These are phyloP conservation scores for Rhizophagus prolifer DNA, from an alignment of 192 early-diverging fungal species.

Conservation along the genomic window DNA sequence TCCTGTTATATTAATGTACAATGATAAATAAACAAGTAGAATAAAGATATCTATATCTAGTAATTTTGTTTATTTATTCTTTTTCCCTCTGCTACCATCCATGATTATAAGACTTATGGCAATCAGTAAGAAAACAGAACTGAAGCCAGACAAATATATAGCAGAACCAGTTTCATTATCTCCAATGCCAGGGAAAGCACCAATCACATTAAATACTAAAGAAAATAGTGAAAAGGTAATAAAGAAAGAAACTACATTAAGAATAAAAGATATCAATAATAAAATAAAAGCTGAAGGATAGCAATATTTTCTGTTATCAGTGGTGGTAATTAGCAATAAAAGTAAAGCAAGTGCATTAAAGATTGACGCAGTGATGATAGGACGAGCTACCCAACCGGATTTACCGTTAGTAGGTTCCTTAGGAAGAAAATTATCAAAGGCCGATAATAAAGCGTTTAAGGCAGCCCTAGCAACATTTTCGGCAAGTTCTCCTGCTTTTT, in stretches of 20 bases:
- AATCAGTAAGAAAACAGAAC: not conserved
- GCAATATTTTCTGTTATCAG: not conserved
- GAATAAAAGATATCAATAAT: not conserved
- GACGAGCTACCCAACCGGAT: constrained; percentile 9
- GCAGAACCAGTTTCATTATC: constrained; percentile 12
- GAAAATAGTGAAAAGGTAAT: constrained; percentile 17
- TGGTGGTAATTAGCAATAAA: constrained; percentile 14
- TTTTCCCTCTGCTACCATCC: not conserved
- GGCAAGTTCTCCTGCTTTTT: not conserved
- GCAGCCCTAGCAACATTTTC: not conserved
- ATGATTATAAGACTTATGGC: not conserved
- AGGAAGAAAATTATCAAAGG: constrained; percentile 12
- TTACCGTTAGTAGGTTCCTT: not conserved
- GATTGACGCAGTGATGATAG: not conserved
- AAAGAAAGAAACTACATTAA: not conserved
- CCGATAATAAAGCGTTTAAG: not conserved
- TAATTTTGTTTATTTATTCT: not conserved
- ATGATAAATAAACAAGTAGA: not conserved
- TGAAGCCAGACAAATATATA: not conserved
- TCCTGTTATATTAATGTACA: not conserved
- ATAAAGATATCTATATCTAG: too few relatives aligned
- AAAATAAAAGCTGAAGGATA: not conserved
- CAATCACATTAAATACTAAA: constrained; percentile 18
- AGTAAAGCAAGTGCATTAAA: not conserved
- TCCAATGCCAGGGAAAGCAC: constrained; percentile 23